These are phyloP conservation scores for Talaromyces nanjingensis DNA, from an alignment of 495 filamentous ascomycete genomes.

Conservation along the genomic window DNA sequence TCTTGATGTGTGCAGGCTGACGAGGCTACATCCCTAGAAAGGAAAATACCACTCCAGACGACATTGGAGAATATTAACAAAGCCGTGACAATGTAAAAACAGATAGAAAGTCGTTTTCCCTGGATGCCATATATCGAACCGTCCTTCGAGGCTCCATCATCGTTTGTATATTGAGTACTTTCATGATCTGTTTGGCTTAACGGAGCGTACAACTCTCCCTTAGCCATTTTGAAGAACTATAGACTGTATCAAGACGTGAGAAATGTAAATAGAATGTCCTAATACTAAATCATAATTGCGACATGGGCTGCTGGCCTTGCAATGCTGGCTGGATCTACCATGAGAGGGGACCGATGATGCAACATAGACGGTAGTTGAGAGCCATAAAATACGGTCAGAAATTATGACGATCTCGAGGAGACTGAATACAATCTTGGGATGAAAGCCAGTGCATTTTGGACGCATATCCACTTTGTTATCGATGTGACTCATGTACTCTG, in stretches of 20 bases:
- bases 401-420: too few species aligned
- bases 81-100: neutral
- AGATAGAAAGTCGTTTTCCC: neutral
- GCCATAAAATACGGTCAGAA: too few species aligned
- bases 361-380: too few species aligned
- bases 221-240: neutral
- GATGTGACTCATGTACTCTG: too few species aligned
- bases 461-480: too few species aligned
- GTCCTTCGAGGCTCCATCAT: neutral
- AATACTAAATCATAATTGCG: too few species aligned
- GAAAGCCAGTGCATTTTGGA: too few species aligned
- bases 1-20: neutral
- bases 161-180: neutral
- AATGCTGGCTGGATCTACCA: too few species aligned
- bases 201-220: neutral
- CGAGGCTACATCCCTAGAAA: neutral
- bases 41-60: neutral
- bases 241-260: neutral
- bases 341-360: too few species aligned
- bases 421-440: too few species aligned
- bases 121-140: neutral
- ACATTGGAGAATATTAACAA: neutral
- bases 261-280: too few species aligned
- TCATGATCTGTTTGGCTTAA: neutral
- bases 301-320: too few species aligned